Evolutionary conservation across 257 asterid species (phyloP).

Genomic region (Jacaranda mimosifolia): DNA sequence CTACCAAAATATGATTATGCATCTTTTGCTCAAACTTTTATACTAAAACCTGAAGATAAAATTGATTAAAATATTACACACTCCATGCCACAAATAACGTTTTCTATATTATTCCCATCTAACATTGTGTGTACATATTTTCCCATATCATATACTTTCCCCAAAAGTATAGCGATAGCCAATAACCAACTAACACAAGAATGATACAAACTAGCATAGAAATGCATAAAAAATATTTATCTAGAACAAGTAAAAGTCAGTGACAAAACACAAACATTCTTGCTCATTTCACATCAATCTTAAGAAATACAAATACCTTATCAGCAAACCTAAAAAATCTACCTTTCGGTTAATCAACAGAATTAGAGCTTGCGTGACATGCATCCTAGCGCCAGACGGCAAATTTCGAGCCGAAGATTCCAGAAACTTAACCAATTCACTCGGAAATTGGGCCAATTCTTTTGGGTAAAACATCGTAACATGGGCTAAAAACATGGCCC

Average conservation of each 20-base stretch:
- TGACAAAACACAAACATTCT: background rate
- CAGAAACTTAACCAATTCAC: conserved; percentile 69
- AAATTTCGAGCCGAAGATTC: conserved; percentile 64
- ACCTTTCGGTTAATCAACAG: conserved; percentile 82
- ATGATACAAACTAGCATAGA: background rate
- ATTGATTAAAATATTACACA: background rate
- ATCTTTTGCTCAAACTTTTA: background rate
- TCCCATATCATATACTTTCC: background rate
- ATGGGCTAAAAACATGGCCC: conserved; percentile 81
- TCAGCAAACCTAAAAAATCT: background rate
- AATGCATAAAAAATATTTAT: background rate
- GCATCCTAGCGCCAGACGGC: conserved; percentile 77
- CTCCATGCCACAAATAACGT: background rate
- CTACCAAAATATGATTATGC: background rate
- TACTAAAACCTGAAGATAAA: background rate
- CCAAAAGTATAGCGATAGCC: background rate
- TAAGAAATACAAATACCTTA: background rate
- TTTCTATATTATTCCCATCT: background rate
- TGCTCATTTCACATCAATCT: background rate
- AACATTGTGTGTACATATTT: background rate
- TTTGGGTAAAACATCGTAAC: conserved; percentile 75
- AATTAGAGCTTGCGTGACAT: conserved; percentile 75
- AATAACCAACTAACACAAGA: background rate
- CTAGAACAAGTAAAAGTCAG: background rate
- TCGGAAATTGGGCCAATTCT: conserved; percentile 60